Evolutionary conservation across 768 basidiomycete genomes (phyloP).

Genomic region (Tricholoma bakamatsutake): DNA sequence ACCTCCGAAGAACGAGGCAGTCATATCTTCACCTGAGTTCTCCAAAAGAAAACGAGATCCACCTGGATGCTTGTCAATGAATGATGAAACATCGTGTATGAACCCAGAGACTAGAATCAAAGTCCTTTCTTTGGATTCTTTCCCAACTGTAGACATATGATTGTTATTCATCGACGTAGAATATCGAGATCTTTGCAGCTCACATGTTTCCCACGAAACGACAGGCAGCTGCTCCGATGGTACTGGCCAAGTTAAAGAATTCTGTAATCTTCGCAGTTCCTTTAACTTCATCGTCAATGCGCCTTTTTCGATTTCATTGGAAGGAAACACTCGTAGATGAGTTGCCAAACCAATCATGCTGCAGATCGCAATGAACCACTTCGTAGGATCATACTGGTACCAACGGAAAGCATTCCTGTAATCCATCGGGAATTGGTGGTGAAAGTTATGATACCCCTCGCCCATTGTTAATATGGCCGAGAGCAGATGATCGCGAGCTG

Average conservation of each 20-base stretch:
- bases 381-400: slow-evolving; percentile 91
- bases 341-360: slow-evolving; percentile 64
- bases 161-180: neutral
- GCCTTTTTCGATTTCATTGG: slow-evolving; percentile 83
- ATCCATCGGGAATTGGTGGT: slow-evolving; percentile 88
- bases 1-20: slow-evolving; percentile 82
- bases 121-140: slow-evolving; percentile 56
- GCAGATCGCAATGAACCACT: slow-evolving; percentile 85
- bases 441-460: slow-evolving; percentile 88
- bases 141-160: slow-evolving; percentile 41
- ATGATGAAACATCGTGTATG: slow-evolving; percentile 77
- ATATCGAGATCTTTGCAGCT: slow-evolving; percentile 20
- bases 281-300: slow-evolving; percentile 81
- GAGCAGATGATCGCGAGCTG: slow-evolving; percentile 72
- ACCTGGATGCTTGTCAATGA: slow-evolving; percentile 76
- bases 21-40: slow-evolving; percentile 74
- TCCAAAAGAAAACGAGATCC: slow-evolving; percentile 55
- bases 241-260: slow-evolving; percentile 56
- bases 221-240: slow-evolving; percentile 59
- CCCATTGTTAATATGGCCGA: slow-evolving; percentile 83
- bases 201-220: slow-evolving; percentile 78
- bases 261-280: slow-evolving; percentile 57
- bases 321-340: slow-evolving; percentile 79
- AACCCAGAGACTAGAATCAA: slow-evolving; percentile 79
- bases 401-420: slow-evolving; percentile 73